Percentiles rank a stretch among this genome's conserved stretches.
phyloP scores from a whole-genome alignment of 1,284 basidiomycete genomes.

The Cryptococcus sp. region DNA sequence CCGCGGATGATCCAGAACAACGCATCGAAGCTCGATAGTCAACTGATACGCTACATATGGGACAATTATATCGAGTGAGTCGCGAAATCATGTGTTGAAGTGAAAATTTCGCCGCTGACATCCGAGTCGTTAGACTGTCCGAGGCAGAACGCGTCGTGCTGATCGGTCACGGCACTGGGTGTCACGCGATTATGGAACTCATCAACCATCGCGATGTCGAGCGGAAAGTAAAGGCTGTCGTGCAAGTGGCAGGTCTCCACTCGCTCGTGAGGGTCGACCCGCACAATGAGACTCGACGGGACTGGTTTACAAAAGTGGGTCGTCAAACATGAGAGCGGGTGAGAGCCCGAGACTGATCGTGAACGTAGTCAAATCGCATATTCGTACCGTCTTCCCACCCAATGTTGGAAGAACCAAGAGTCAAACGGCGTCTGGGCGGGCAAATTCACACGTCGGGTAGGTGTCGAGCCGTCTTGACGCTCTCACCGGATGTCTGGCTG shows the following conservation, averaged over 20 bases:
- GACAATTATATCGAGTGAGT: conserved; percentile 87
- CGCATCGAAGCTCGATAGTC: conserved; percentile 44
- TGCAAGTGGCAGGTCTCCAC: conserved; percentile 74
- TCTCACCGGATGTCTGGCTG: too few relatives aligned
- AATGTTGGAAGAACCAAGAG: conserved; percentile 43
- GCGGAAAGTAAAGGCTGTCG: conserved; percentile 65
- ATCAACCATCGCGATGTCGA: conserved; percentile 67
- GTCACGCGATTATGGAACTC: conserved; percentile 70
- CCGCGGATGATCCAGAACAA: conserved; percentile 33
- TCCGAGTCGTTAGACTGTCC: conserved; percentile 62
- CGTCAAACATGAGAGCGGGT: background rate
- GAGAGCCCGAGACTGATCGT: background rate
- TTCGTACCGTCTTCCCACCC: conserved; percentile 47
- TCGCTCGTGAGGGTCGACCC: conserved; percentile 49
- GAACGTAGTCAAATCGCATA: conserved; percentile 33
- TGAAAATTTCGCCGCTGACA: background rate
- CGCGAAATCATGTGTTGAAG: background rate
- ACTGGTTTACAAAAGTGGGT: conserved; percentile 48
- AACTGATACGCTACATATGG: conserved; percentile 83
- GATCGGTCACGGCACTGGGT: conserved; percentile 84
- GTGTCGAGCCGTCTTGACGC: conserved; percentile 2
- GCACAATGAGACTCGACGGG: conserved; percentile 35
- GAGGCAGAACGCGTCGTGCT: conserved; percentile 71
- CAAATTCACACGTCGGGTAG: conserved; percentile 43
- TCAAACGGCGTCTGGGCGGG: conserved; percentile 46